These are phyloP conservation scores for Phytopythium cucurbitacearum DNA, from an alignment of 352 stramenopile species.

Conservation along the genomic window DNA sequence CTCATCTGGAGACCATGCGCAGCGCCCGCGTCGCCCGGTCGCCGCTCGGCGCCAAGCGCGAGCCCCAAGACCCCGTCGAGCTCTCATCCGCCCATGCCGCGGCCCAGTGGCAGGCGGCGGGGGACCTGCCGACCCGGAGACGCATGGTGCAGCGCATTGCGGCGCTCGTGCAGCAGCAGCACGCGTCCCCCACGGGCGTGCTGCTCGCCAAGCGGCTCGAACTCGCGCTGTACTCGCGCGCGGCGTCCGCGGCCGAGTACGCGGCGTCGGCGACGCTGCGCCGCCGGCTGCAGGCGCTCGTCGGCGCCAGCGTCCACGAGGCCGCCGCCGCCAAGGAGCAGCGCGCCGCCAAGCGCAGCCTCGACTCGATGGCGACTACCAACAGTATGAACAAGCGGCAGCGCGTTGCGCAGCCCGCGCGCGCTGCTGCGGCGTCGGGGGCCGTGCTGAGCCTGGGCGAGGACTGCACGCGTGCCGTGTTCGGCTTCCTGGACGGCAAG, in stretches of 20 bases:
- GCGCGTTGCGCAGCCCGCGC: background rate
- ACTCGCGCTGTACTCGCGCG: constrained; percentile 64
- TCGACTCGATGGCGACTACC: constrained; percentile 7
- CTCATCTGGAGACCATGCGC: background rate
- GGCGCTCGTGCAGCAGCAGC: constrained; percentile 36
- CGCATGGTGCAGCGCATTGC: constrained; percentile 73
- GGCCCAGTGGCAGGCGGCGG: constrained; percentile 50
- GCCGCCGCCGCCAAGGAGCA: constrained; percentile 27
- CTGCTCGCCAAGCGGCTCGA: constrained; percentile 71
- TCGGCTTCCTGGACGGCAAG: constrained; percentile 58
- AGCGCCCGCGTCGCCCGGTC: constrained; percentile 6
- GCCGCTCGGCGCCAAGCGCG: constrained; percentile 10
- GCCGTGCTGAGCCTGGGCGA: constrained; percentile 28
- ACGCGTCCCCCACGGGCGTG: constrained; percentile 14
- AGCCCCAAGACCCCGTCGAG: constrained; percentile 9
- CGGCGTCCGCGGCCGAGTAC: constrained; percentile 63
- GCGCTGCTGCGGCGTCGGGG: background rate
- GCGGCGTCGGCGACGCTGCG: constrained; percentile 62
- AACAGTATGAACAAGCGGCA: too few relatives aligned
- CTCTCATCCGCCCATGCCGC: background rate
- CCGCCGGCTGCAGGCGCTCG: constrained; percentile 62
- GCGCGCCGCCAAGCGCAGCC: constrained; percentile 32
- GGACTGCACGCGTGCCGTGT: constrained; percentile 49
- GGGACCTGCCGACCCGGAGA: constrained; percentile 54
- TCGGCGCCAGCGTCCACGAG: constrained; percentile 68